Percentiles rank a stretch among this genome's conserved stretches.
Evolutionary conservation across 148 eudicot species (phyloP).

Genomic region (Rhododendron kiyosumense): DNA sequence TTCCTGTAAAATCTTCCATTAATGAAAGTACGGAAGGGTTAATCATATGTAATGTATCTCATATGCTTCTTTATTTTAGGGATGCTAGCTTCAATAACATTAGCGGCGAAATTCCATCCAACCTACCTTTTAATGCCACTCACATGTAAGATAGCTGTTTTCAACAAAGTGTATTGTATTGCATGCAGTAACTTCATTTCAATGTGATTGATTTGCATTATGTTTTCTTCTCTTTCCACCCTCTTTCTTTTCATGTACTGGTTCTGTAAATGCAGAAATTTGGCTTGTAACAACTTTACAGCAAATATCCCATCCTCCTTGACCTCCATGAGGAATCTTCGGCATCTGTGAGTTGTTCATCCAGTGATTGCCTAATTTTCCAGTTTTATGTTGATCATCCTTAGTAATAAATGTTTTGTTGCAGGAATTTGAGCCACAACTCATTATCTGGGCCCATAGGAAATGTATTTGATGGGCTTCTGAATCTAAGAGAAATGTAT

Average conservation of each 20-base stretch:
- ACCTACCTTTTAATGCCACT: conserved; percentile 72
- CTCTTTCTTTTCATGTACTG: not conserved
- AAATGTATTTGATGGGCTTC: conserved; percentile 60
- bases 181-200: not conserved
- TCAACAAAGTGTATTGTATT: not conserved
- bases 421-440: conserved; percentile 89
- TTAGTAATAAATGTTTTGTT: conserved; percentile 16
- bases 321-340: conserved; percentile 46
- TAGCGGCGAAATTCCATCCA: conserved; percentile 60
- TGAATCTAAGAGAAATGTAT: conserved; percentile 68
- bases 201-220: not conserved
- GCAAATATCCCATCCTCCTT: conserved; percentile 62
- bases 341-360: conserved; percentile 66
- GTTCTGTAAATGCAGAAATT: conserved; percentile 46
- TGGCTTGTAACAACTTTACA: conserved; percentile 62
- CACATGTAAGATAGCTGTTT: conserved; percentile 50
- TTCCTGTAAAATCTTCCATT: conserved; percentile 10
- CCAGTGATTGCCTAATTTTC: not conserved
- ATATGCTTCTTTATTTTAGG: conserved; percentile 26
- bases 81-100: conserved; percentile 71
- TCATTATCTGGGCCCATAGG: conserved; percentile 66
- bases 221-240: not conserved
- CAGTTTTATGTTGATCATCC: not conserved
- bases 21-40: not conserved
- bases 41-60: not conserved